Conservation (phyloP, 192 early-diverging fungal genomes). For the Coemansia sp. region DNA sequence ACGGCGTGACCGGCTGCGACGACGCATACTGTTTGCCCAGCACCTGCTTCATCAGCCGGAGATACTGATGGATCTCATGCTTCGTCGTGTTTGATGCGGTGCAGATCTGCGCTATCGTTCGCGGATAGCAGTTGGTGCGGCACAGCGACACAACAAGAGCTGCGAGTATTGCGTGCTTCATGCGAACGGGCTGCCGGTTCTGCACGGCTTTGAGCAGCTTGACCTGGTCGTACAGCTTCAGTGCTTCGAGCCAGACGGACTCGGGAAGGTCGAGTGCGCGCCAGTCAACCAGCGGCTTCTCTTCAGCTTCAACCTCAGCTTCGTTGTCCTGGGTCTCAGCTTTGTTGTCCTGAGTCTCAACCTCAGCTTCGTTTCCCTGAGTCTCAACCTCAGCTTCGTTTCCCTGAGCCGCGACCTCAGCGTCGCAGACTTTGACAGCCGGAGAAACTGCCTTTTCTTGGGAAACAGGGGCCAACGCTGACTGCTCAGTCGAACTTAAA, state of each 20-base stretch:
- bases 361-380: neutral
- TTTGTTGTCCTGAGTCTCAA: neutral
- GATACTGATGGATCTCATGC: conserved; percentile 64
- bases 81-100: conserved; percentile 60
- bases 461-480: neutral
- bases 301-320: neutral
- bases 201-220: conserved; percentile 63
- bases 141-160: conserved; percentile 64
- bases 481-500: neutral
- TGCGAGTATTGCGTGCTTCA: conserved; percentile 62
- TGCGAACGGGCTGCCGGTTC: conserved; percentile 65
- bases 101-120: conserved; percentile 66
- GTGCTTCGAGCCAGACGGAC: conserved; percentile 32
- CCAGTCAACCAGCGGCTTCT: conserved; percentile 43
- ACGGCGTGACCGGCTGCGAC: conserved; percentile 50
- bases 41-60: conserved; percentile 62
- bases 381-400: neutral
- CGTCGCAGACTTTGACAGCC: neutral
- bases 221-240: conserved; percentile 56
- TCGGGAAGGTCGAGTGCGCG: conserved; percentile 32
- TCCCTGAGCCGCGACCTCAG: neutral
- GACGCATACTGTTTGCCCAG: conserved; percentile 50
- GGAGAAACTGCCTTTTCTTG: neutral
- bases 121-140: conserved; percentile 57
- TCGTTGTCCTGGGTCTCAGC: neutral